Base-by-base conservation (phyloP, 1,284 basidiomycete species). In the Mycocalia duriaeana region DNA sequence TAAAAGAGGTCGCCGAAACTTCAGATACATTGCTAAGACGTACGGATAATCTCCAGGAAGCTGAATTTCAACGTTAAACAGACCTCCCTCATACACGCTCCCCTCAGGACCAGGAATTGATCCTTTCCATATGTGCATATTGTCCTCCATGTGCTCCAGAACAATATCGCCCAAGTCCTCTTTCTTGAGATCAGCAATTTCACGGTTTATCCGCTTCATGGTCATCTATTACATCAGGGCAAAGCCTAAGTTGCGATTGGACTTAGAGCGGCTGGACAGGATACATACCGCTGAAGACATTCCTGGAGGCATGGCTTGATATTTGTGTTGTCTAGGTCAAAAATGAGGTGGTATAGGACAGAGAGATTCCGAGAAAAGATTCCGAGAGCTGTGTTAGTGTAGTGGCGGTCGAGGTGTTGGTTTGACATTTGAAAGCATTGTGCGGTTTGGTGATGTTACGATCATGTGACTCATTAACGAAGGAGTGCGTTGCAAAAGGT, bases 21-120 rank as follows among this genome's bases (percentile, higher is more conserved):
- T 22, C 11, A 20, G n/a, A n/a, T n/a, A n/a, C n/a, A n/a, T n/a
- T n/a, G n/a, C n/a, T n/a, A n/a, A n/a, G 34, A 76, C 85, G 58
- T 61, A 93, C 90, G 91, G 91, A 64, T 94, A 94, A 67, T 94
- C 90, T 1, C 71, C 57, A 3, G 84, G 79, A 9, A 95, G 71
- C 14, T 68, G 66, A 20, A 94, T 82, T 42, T 87, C 82, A 3
- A 93, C 72, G 22, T 85, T 71, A 60, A 94, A 95, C 18, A 85
- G 67, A 1, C 93, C 94, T 1, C 89, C 89, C 63, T 94, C 90
- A 62, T 96, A 96, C 1, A 89, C 80, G 48, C 87, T 91, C 18
- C 90, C 92, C 53, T 85, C 76, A 0, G 91, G 91, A 0, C 91
- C 89, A 14, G 91, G 91, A 45, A 94, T 80, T 20, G 74, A 75